Evolutionary conservation across 1,284 basidiomycete species (phyloP).

Genomic region (Ustilago hordei): DNA sequence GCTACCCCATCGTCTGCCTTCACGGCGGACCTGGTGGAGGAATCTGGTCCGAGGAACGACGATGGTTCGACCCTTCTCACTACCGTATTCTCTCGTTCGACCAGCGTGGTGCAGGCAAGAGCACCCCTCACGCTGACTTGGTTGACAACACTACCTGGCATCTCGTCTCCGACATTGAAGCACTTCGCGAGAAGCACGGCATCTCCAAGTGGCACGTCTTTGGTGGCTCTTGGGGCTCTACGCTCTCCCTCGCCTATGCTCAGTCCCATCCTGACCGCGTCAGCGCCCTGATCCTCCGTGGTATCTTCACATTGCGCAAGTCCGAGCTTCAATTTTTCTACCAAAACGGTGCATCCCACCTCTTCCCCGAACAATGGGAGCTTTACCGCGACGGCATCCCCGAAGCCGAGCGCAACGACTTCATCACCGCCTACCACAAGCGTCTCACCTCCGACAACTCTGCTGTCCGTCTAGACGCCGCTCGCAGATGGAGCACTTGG

Average conservation of each 20-base stretch:
- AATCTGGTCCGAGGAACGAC: constrained; percentile 50
- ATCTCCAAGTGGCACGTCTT: constrained; percentile 66
- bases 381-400: constrained; percentile 83
- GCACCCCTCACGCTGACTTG: constrained; percentile 81
- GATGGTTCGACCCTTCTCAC: constrained; percentile 66
- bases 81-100: constrained; percentile 72
- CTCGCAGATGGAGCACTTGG: constrained; percentile 79
- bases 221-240: constrained; percentile 79
- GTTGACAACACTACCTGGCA: constrained; percentile 96
- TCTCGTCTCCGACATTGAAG: constrained; percentile 89
- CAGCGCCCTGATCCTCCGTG: constrained; percentile 84
- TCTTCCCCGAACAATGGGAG: constrained; percentile 67
- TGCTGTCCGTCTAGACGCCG: constrained; percentile 77
- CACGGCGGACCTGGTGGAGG: constrained; percentile 68
- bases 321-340: constrained; percentile 92
- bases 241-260: constrained; percentile 84
- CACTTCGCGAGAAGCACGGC: constrained; percentile 78
- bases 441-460: constrained; percentile 83
- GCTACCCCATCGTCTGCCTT: constrained; percentile 62
- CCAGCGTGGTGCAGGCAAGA: constrained; percentile 79
- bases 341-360: constrained; percentile 76
- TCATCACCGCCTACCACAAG: constrained; percentile 83
- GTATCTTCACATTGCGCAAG: constrained; percentile 87
- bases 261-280: constrained; percentile 86
- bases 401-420: constrained; percentile 80